Percentiles rank a stretch among this genome's conserved stretches.
These are phyloP conservation scores for Amylostereum areolatum DNA, from an alignment of 1,284 basidiomycete species.

Conservation along the genomic window DNA sequence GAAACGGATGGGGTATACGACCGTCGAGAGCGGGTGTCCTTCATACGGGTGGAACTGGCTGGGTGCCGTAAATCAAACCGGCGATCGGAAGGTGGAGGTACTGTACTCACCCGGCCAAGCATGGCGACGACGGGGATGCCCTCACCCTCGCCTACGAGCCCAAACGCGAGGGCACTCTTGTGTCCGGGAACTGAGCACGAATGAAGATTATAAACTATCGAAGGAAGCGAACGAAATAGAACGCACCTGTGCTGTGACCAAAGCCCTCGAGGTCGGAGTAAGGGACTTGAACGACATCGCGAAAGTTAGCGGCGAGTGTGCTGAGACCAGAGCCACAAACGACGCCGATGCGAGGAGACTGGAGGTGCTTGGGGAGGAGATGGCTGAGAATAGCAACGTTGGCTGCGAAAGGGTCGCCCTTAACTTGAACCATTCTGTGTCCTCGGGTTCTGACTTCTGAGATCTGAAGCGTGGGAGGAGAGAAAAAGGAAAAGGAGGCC, in stretches of 20 bases:
- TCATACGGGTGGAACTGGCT: conserved; percentile 79
- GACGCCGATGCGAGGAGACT: conserved; percentile 61
- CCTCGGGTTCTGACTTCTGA: no score
- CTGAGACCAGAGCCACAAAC: conserved; percentile 75
- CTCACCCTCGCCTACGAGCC: conserved; percentile 52
- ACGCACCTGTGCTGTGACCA: conserved; percentile 65
- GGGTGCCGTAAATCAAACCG: conserved; percentile 1
- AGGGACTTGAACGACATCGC: conserved; percentile 48
- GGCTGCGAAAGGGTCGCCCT: conserved; percentile 25
- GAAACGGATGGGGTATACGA: conserved; percentile 73
- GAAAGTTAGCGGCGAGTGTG: conserved; percentile 53
- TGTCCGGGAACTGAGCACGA: conserved; percentile 59
- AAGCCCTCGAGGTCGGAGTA: conserved; percentile 65
- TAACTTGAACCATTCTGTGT: background rate
- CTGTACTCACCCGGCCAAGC: conserved; percentile 64
- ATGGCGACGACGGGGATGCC: conserved; percentile 75
- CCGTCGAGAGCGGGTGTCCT: conserved; percentile 60
- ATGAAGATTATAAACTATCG: background rate
- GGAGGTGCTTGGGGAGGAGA: conserved; percentile 37
- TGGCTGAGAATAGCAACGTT: conserved; percentile 31
- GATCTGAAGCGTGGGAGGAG: no score
- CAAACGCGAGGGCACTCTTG: conserved; percentile 73
- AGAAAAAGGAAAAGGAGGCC: no score
- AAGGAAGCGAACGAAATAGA: background rate
- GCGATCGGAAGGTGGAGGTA: background rate